Evolutionary conservation across 2,329 filamentous ascomycete genomes (phyloP).

Genomic region (Ilyonectria mors-panacis): DNA sequence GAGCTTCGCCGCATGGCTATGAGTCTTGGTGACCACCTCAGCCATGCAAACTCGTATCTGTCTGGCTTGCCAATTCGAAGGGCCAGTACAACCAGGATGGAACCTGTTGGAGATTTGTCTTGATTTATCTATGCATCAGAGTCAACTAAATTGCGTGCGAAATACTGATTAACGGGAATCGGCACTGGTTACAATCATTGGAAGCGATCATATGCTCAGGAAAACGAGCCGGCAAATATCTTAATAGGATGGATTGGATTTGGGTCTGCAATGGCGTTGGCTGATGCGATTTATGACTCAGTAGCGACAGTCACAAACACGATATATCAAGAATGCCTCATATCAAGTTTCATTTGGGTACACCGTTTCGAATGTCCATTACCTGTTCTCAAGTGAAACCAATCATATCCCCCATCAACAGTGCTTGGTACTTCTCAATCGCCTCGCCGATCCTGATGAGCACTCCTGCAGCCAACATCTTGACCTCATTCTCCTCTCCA

Average conservation of each 20-base stretch:
- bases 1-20: slow-evolving; percentile 66
- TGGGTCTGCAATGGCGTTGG: slow-evolving; percentile 17
- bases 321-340: slow-evolving; percentile 16
- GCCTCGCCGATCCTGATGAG: slow-evolving; percentile 85
- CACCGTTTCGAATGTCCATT: not conserved
- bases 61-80: slow-evolving; percentile 57
- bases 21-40: slow-evolving; percentile 65
- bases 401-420: slow-evolving; percentile 80
- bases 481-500: slow-evolving; percentile 82
- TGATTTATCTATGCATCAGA: slow-evolving; percentile 22
- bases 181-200: slow-evolving; percentile 2
- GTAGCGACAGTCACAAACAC: slow-evolving; percentile 1
- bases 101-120: slow-evolving; percentile 42
- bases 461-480: slow-evolving; percentile 83
- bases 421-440: slow-evolving; percentile 83
- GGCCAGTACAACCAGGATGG: slow-evolving; percentile 51
- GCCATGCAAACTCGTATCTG: slow-evolving; percentile 61
- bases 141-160: not conserved
- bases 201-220: slow-evolving; percentile 6
- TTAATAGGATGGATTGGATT: slow-evolving; percentile 17
- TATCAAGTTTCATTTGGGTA: not conserved
- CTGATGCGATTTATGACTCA: slow-evolving; percentile 23
- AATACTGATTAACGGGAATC: not conserved
- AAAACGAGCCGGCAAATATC: not conserved
- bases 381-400: slow-evolving; percentile 48